phyloP scores from a whole-genome alignment of 2,329 filamentous ascomycete genomes.

The Scedosporium aurantiacum region DNA sequence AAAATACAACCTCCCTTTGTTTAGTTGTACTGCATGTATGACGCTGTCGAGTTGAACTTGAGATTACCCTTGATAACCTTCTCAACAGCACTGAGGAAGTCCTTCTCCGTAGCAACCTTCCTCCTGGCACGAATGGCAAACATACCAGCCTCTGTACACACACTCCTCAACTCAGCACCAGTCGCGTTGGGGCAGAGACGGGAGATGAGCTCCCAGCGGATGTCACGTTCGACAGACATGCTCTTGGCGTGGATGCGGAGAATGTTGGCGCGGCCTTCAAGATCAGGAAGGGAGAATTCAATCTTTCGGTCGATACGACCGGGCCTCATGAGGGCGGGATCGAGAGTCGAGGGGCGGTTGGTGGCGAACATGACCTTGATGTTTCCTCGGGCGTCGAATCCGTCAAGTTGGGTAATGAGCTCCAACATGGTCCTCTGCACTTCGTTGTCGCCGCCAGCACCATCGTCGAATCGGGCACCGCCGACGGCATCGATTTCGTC shows the following conservation, averaged over 20 bases:
- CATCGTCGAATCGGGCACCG: conserved; percentile 91
- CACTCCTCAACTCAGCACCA: conserved; percentile 88
- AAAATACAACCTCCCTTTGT: background rate
- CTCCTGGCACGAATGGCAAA: conserved; percentile 88
- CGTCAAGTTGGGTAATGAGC: conserved; percentile 91
- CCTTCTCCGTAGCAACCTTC: conserved; percentile 98
- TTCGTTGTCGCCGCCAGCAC: conserved; percentile 93
- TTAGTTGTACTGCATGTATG: conserved; percentile 99
- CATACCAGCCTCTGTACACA: conserved; percentile 97
- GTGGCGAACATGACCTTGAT: conserved; percentile 99
- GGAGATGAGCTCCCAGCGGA: conserved; percentile 97
- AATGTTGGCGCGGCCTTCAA: conserved; percentile 95
- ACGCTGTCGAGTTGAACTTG: conserved; percentile 98
- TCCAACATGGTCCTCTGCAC: conserved; percentile 98
- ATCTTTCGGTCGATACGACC: conserved; percentile 98
- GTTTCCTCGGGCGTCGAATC: conserved; percentile 91
- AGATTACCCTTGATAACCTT: conserved; percentile 99
- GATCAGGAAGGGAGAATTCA: conserved; percentile 92
- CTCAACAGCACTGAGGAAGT: conserved; percentile 94
- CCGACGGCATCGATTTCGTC: conserved; percentile 88
- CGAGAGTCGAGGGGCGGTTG: conserved; percentile 88
- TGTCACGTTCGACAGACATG: conserved; percentile 98
- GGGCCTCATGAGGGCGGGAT: conserved; percentile 93
- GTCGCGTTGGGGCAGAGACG: conserved; percentile 95
- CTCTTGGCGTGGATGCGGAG: conserved; percentile 97